Evolutionary conservation across 2,329 filamentous ascomycete genomes (phyloP).

Genomic region (Pyrenophora graminea): DNA sequence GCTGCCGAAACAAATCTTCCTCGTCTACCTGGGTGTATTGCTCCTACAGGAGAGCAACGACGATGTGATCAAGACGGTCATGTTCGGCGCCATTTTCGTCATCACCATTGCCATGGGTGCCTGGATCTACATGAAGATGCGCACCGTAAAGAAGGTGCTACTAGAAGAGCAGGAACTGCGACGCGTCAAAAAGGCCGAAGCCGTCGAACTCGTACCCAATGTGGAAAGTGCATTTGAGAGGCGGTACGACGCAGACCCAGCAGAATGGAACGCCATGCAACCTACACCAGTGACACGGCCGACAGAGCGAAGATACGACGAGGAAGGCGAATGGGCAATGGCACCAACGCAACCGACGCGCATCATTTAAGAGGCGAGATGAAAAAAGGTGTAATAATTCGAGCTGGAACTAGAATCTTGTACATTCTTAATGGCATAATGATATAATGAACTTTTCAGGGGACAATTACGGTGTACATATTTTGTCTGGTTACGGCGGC

Average conservation of each 20-base stretch:
- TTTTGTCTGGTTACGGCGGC: not conserved
- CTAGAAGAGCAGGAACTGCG: constrained; percentile 40
- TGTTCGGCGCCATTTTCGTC: constrained; percentile 37
- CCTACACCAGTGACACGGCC: constrained; percentile 17
- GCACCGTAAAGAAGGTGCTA: constrained; percentile 36
- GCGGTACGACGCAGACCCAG: constrained; percentile 24
- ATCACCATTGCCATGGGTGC: constrained; percentile 37
- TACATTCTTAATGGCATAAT: constrained; percentile 21
- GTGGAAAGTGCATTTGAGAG: constrained; percentile 25
- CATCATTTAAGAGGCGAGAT: constrained; percentile 13
- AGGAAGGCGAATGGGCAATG: constrained; percentile 14
- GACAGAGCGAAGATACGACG: constrained; percentile 10
- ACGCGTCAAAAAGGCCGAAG: constrained; percentile 22
- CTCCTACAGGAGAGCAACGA: constrained; percentile 35
- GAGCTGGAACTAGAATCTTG: not conserved
- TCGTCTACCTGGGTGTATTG: constrained; percentile 43
- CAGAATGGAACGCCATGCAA: constrained; percentile 21
- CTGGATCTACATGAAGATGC: constrained; percentile 44
- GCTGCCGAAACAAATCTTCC: constrained; percentile 43
- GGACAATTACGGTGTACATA: not conserved
- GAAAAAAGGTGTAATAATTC: not conserved
- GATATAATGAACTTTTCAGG: constrained; percentile 13
- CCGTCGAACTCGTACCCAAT: constrained; percentile 23
- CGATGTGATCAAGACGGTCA: constrained; percentile 32
- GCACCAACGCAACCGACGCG: constrained; percentile 27